A percentile compares a stretch with the other conserved stretches of the same genome.
phyloP scores from a whole-genome alignment of 495 filamentous ascomycete species.

The Aspergillus diversus region DNA sequence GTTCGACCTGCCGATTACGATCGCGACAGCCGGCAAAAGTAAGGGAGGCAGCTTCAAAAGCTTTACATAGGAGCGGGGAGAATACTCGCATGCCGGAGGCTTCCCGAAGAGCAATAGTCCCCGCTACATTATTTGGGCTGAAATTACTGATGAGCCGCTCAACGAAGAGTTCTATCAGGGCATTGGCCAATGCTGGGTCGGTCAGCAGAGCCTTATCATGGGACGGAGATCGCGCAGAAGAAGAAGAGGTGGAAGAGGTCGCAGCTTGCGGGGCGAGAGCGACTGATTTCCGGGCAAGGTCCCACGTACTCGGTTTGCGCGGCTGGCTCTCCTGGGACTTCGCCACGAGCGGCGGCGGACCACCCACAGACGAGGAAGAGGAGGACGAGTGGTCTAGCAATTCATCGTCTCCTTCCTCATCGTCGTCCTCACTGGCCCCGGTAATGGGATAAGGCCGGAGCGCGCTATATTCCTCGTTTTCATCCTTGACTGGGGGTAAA shows the following conservation, averaged over 20 bases:
- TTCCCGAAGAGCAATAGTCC: conserved; percentile 28
- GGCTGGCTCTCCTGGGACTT: not conserved
- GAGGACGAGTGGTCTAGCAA: not conserved
- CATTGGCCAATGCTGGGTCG: conserved; percentile 18
- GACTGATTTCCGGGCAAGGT: not conserved
- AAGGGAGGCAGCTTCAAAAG: conserved; percentile 31
- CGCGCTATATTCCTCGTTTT: conserved; percentile 10
- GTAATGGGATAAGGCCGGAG: not conserved
- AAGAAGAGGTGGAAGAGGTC: not conserved
- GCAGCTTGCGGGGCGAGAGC: not conserved
- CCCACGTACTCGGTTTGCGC: conserved; percentile 11
- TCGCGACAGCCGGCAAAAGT: conserved; percentile 30
- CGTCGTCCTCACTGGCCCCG: not conserved
- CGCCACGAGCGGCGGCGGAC: not conserved
- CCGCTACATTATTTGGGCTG: conserved; percentile 24
- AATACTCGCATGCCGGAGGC: conserved; percentile 29
- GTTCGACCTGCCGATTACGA: conserved; percentile 23
- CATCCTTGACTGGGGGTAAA: conserved; percentile 23
- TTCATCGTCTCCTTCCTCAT: conserved; percentile 6
- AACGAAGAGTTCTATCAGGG: conserved; percentile 28
- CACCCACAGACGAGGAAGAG: not conserved
- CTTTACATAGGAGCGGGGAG: conserved; percentile 29
- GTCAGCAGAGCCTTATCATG: conserved; percentile 15
- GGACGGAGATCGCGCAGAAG: conserved; percentile 9
- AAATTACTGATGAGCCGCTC: conserved; percentile 30